Percentiles rank a stretch among this genome's conserved stretches.
Conservation (phyloP, 805 yeast genomes). For the Schwanniomyces vanrijiae region DNA sequence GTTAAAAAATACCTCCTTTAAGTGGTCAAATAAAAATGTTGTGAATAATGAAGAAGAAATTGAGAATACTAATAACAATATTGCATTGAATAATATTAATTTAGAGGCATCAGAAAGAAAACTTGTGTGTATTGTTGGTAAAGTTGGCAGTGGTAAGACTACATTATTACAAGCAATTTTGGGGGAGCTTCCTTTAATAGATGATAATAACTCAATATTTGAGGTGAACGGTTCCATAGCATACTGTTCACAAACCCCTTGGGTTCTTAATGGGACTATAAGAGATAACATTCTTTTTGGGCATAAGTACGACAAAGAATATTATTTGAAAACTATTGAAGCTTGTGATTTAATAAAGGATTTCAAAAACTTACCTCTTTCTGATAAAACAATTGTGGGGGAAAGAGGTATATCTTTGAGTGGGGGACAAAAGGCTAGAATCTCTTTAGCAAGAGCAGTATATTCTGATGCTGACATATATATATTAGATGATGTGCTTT, state of each 20-base stretch:
- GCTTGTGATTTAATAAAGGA: constrained; percentile 40
- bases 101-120: constrained; percentile 35
- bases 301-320: constrained; percentile 26
- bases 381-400: constrained; percentile 42
- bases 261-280: constrained; percentile 42
- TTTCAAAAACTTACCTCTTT: constrained; percentile 36
- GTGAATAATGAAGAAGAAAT: background rate
- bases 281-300: constrained; percentile 42
- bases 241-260: constrained; percentile 40
- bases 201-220: constrained; percentile 1
- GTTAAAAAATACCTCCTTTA: constrained; percentile 40
- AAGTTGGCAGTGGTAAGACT: constrained; percentile 43
- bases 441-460: constrained; percentile 42
- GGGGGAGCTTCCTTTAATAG: constrained; percentile 16
- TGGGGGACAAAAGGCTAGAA: constrained; percentile 45
- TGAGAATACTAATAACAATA: constrained; percentile 16
- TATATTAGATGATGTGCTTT: constrained; percentile 38
- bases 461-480: constrained; percentile 40
- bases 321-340: constrained; percentile 30
- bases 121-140: constrained; percentile 41
- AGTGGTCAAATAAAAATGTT: constrained; percentile 43
- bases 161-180: constrained; percentile 36
- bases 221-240: constrained; percentile 33
- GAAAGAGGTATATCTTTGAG: constrained; percentile 43
- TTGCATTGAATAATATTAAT: constrained; percentile 31